A percentile compares a stretch with the other conserved stretches of the same genome.
Evolutionary conservation across 352 stramenopile species (phyloP).

Genomic region (Phytophthora hibernalis): DNA sequence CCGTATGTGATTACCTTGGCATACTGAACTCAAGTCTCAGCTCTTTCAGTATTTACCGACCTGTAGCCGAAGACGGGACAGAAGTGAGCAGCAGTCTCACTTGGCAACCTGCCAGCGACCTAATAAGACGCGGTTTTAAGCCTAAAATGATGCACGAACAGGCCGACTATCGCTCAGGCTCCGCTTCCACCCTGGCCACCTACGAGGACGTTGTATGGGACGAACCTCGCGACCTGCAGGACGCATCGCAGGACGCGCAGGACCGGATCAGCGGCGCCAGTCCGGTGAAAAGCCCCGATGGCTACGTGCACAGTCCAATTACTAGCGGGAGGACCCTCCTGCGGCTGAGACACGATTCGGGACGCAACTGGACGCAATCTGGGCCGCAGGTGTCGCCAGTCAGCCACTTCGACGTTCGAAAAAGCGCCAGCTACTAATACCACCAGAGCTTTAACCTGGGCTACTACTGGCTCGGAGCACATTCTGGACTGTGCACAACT

Average conservation of each 20-base stretch:
- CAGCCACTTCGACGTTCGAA: slow-evolving; percentile 16
- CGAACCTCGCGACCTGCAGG: slow-evolving; percentile 22
- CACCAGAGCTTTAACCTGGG: slow-evolving; percentile 27
- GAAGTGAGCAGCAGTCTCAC: slow-evolving; percentile 24
- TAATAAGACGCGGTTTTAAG: too few relatives aligned
- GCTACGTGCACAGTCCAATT: slow-evolving; percentile 25
- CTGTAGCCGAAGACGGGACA: too few relatives aligned
- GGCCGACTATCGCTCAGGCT: slow-evolving; percentile 26
- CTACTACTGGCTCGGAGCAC: slow-evolving; percentile 25
- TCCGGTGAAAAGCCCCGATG: slow-evolving; percentile 21
- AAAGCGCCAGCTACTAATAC: slow-evolving; percentile 23
- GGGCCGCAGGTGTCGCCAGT: slow-evolving; percentile 24
- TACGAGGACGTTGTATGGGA: slow-evolving; percentile 31
- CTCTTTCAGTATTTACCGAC: slow-evolving; percentile 22
- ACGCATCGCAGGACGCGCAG: slow-evolving; percentile 3
- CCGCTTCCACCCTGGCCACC: slow-evolving; percentile 25
- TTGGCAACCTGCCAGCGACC: slow-evolving; percentile 8
- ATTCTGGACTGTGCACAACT: slow-evolving; percentile 25
- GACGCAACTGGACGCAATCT: slow-evolving; percentile 26
- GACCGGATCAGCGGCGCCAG: slow-evolving; percentile 21
- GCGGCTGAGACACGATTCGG: neutral
- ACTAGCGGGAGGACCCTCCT: slow-evolving; percentile 7
- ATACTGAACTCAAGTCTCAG: slow-evolving; percentile 15
- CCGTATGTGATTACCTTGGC: slow-evolving; percentile 17
- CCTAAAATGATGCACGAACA: slow-evolving; percentile 25